Evolutionary conservation across 768 basidiomycete genomes (phyloP), one percentile per base, ranked within the genome.

Genomic region (Trametes cubensis): DNA sequence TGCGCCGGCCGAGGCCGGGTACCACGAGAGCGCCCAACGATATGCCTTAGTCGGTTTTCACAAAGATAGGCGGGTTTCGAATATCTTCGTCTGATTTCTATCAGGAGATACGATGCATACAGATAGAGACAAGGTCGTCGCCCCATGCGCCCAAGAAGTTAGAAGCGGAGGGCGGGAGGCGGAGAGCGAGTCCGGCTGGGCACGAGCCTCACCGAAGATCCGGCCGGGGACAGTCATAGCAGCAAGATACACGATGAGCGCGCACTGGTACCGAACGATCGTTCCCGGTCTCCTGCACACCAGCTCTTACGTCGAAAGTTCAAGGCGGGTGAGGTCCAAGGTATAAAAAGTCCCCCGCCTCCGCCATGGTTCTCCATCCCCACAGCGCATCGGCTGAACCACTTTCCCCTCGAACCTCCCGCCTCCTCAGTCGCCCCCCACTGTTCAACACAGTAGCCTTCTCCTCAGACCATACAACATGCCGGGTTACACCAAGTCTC

Each of bases 401-500:
- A 48, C 46, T 57, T 48, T 49, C 56, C 56, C 58, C 58, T 41
- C 40, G 21, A 56, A 45, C 55, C 44, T 49, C 54, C 41, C 60
- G n/a, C 46, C 46, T 41, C 46, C 23, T 26, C 6, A 28, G n/a
- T 25, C 49, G n/a, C 55, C 52, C n/a, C 39, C 39, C 45, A 26
- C 59, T 59, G 23, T 51, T 50, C 58, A 59, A 51, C 58, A 51
- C 58, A 59, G 58, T 48, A 48, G 26, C 40, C 62, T 34, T 51
- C 51, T 21, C 30, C 56, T 39, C 40, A 42, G 17, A 51, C 28
- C 59, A 28, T 15, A 42, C 34, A 53, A 4, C 65, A 62, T 61
- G 60, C 65, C 58, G 17, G 52, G 49, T 17, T 62, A 49, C 61
- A 55, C 65, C 49, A 62, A 60, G 56, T 54, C 59, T 10, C 61